phyloP scores from a whole-genome alignment of 352 stramenopile genomes.

The Globisporangium camurandrum region DNA sequence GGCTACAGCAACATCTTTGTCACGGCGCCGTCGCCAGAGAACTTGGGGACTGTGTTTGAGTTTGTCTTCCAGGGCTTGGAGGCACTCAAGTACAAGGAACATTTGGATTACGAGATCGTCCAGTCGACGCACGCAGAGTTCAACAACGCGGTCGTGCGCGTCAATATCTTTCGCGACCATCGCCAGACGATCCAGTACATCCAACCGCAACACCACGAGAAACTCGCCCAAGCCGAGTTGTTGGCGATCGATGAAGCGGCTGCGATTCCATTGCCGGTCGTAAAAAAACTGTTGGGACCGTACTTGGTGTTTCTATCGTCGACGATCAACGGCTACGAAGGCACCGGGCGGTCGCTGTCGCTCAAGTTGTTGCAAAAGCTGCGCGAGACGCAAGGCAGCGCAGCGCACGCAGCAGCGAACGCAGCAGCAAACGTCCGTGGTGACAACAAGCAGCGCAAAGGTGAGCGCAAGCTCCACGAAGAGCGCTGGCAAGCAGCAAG shows the following conservation, averaged over 20 bases:
- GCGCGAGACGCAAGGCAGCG: conserved; percentile 86
- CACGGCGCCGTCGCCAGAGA: conserved; percentile 97
- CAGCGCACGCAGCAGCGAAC: conserved; percentile 44
- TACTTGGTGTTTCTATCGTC: conserved; percentile 99
- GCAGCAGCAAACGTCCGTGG: conserved; percentile 71
- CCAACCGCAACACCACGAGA: conserved; percentile 91
- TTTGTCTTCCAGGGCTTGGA: conserved; percentile 96
- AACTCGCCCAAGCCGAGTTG: conserved; percentile 96
- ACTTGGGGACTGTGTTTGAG: conserved; percentile 98
- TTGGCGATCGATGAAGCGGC: conserved; percentile 98
- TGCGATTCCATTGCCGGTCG: conserved; percentile 98
- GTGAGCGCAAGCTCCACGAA: conserved; percentile 95
- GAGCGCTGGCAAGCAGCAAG: conserved; percentile 92
- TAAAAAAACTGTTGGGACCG: conserved; percentile 92
- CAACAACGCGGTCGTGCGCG: conserved; percentile 87
- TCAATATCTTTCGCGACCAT: conserved; percentile 97
- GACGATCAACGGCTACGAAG: conserved; percentile 99
- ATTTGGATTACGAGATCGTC: conserved; percentile 96
- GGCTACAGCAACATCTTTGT: conserved; percentile 96
- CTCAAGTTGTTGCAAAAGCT: conserved; percentile 99
- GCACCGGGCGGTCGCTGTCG: conserved; percentile 96
- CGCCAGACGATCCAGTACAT: conserved; percentile 98
- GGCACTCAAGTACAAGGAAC: conserved; percentile 92
- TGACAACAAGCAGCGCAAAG: conserved; percentile 91
- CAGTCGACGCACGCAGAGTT: conserved; percentile 84